phyloP scores from a whole-genome alignment of 257 asterid species.

The Nemophila menziesii region DNA sequence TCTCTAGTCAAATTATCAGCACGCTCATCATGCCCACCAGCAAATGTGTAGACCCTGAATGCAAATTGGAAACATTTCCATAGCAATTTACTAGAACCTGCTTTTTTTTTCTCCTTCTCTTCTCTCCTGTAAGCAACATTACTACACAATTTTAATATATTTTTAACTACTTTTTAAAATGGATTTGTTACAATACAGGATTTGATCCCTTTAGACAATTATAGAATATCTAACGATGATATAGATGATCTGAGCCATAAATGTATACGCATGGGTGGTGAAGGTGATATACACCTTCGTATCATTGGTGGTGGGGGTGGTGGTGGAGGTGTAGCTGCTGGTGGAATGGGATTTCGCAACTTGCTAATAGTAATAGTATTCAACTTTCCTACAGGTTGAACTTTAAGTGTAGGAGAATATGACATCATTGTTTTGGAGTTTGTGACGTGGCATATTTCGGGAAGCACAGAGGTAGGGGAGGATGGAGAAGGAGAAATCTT shows the following conservation, averaged over 20 bases:
- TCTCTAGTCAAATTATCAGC: constrained; percentile 70
- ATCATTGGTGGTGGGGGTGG: constrained; percentile 14
- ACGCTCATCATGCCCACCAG: constrained; percentile 87
- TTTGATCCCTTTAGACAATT: constrained; percentile 57
- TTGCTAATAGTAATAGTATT: constrained; percentile 49
- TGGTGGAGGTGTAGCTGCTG: no score
- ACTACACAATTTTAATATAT: not conserved
- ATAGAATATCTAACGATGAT: constrained; percentile 38
- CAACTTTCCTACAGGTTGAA: constrained; percentile 56
- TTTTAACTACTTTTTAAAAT: constrained; percentile 68
- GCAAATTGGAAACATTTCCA: constrained; percentile 94
- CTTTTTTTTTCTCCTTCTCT: constrained; percentile 31
- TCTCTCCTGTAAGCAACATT: constrained; percentile 36
- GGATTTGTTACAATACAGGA: constrained; percentile 67
- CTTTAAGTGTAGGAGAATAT: constrained; percentile 54
- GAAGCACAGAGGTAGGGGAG: constrained; percentile 73
- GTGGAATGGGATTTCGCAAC: constrained; percentile 6
- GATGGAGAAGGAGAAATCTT: constrained; percentile 42
- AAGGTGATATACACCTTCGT: constrained; percentile 1
- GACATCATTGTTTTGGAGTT: constrained; percentile 17
- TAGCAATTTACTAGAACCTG: constrained; percentile 31
- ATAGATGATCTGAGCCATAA: constrained; percentile 4
- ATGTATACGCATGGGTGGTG: constrained; percentile 22
- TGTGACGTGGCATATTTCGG: constrained; percentile 24
- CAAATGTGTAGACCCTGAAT: constrained; percentile 63